phyloP scores from a whole-genome alignment of 2,329 filamentous ascomycete species.

The Neofusicoccum cordaticola region DNA sequence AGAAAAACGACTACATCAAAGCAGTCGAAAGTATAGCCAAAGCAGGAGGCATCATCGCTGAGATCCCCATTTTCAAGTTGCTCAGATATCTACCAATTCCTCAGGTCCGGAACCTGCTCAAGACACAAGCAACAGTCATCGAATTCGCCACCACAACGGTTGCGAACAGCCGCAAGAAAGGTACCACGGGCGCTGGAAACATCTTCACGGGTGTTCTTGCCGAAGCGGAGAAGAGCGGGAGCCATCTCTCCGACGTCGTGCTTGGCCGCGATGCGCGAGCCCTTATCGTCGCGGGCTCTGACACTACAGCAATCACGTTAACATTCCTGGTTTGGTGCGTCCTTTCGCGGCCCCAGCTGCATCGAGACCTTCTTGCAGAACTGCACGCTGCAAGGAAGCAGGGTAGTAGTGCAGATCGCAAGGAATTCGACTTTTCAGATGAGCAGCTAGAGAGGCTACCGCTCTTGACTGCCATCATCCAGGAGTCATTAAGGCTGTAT shows the following conservation, averaged over 20 bases:
- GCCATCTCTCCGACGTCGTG: conserved; percentile 30
- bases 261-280: conserved; percentile 25
- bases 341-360: conserved; percentile 20
- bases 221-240: conserved; percentile 31
- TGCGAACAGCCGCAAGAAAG: conserved; percentile 29
- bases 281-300: conserved; percentile 35
- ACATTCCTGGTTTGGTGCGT: conserved; percentile 37
- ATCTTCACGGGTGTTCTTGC: conserved; percentile 35
- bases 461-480: conserved; percentile 35
- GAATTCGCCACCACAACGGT: conserved; percentile 30
- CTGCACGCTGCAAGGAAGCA: conserved; percentile 21
- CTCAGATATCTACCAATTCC: conserved; percentile 25
- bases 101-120: conserved; percentile 32
- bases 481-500: conserved; percentile 39
- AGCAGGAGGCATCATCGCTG: conserved; percentile 34
- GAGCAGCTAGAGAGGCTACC: conserved; percentile 31
- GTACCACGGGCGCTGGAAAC: conserved; percentile 30
- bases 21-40: conserved; percentile 35
- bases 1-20: conserved; percentile 35
- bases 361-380: conserved; percentile 3
- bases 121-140: conserved; percentile 31
- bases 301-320: conserved; percentile 33
- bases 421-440: conserved; percentile 16
- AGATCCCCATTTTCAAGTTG: conserved; percentile 33
- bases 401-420: conserved; percentile 21